Base-by-base conservation (phyloP, 495 filamentous ascomycete genomes). In the Aspergillus indologenus region DNA sequence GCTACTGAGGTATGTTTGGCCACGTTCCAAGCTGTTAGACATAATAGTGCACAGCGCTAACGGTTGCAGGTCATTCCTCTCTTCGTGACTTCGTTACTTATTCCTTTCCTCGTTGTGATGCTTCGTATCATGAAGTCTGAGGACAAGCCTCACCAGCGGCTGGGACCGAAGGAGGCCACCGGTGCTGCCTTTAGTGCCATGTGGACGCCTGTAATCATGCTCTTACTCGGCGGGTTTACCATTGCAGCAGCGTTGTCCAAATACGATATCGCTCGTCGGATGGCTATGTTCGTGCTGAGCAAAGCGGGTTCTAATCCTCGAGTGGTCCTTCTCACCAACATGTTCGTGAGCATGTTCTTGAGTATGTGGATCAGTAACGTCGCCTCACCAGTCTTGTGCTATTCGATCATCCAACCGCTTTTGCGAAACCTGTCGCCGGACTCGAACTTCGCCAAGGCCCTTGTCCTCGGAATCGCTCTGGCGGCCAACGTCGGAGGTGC, bases 361-460 rank as follows among this genome's bases (percentile, higher is more conserved):
- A 96, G 91, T 63, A 99, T 99, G 94, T 92, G 95, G 83, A 97
- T 99, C 67, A 95, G 90, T 71, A 99, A 99, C 63, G 94, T 99
- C 34, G 94, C 94, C 18, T 93, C 95, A 5, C 94, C 94, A 0
- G 94, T 99, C n/a, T 83, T 99, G 9, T 99, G 95, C 79, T 98
- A 92, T 69, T 95, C 91, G 17, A 98, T 98, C 71, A 91, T 96
- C 61, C 90, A 93, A 85, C 94, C 94, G 24, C 87, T 99, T 71
- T 79, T 99, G 43, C 91, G 94, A 40, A 98, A 97, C 70, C 84
- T 98, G 46, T 87, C 95, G 0, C 79, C 87, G 9, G 93, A 93
- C 62, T 96, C 91, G 22, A 81, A 86, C 61, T 98, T 99, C 79
- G 90, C 90, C 59, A 96, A 95, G 73, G 91, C 94, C 2, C 85